phyloP scores from a whole-genome alignment of 768 basidiomycete genomes.

The Suillus clintonianus region DNA sequence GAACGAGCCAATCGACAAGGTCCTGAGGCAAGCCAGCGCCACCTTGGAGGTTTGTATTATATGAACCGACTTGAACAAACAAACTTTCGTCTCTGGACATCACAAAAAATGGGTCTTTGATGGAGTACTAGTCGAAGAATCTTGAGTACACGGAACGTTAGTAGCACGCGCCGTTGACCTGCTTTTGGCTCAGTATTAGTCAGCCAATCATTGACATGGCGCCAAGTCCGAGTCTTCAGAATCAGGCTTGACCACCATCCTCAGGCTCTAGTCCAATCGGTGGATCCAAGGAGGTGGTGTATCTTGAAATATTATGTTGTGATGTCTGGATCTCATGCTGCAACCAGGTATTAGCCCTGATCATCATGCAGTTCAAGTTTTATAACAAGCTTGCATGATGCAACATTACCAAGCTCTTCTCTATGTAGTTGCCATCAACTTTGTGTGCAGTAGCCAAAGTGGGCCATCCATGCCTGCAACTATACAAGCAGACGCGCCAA shows the following conservation, averaged over 20 bases:
- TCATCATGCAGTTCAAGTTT: not conserved
- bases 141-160: not conserved
- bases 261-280: no score
- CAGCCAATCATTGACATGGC: not conserved
- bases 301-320: no score
- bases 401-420: not conserved
- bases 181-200: not conserved
- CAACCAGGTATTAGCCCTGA: not conserved
- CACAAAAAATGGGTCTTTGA: constrained; percentile 1
- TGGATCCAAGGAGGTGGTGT: no score
- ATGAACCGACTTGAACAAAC: constrained; percentile 81
- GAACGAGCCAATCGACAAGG: constrained; percentile 89
- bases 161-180: not conserved
- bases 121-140: constrained; percentile 3
- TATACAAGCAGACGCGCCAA: not conserved
- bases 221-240: no score
- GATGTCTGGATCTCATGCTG: no score
- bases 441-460: not conserved
- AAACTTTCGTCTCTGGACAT: constrained; percentile 31
- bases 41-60: constrained; percentile 90
- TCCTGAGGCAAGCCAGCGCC: constrained; percentile 75
- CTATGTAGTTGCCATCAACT: not conserved
- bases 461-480: not conserved
- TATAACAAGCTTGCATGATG: not conserved
- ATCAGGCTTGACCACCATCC: no score